Percentiles rank a stretch among this genome's conserved stretches.
These are phyloP conservation scores for Gossypium schwendimanii DNA, from an alignment of 441 rosid species.

Conservation along the genomic window DNA sequence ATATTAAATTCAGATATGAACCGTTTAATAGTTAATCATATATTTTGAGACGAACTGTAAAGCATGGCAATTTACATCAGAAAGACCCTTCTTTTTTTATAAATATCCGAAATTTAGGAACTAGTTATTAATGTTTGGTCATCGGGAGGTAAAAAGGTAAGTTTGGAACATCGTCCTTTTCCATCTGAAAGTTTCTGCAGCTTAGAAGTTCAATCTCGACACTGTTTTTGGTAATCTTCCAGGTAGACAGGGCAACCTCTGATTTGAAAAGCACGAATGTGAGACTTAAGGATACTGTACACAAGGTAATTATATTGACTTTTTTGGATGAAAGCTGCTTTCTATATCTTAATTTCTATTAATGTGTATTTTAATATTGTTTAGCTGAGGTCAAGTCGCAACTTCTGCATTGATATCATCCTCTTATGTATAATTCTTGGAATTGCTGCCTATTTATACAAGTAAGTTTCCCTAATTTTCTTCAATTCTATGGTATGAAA, in stretches of 20 bases:
- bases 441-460: constrained; percentile 56
- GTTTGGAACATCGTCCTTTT: not conserved
- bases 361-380: not conserved
- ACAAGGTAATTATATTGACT: constrained; percentile 26
- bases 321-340: not conserved
- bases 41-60: not conserved
- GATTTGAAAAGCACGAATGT: constrained; percentile 49
- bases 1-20: not conserved
- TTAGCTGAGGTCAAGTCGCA: constrained; percentile 56
- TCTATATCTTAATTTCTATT: not conserved
- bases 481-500: not conserved
- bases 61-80: not conserved
- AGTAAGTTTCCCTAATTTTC: constrained; percentile 27
- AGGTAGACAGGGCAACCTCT: constrained; percentile 50
- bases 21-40: not conserved
- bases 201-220: not conserved
- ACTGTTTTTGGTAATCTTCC: constrained; percentile 7
- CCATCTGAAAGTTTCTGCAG: not conserved
- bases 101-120: not conserved
- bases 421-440: constrained; percentile 50
- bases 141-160: not conserved
- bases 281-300: constrained; percentile 48
- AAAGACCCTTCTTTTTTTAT: too few species aligned
- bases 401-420: constrained; percentile 56
- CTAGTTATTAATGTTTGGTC: not conserved